Evolutionary conservation across 305 asterid genomes (phyloP).

Genomic region (Fraxinus platypoda): DNA sequence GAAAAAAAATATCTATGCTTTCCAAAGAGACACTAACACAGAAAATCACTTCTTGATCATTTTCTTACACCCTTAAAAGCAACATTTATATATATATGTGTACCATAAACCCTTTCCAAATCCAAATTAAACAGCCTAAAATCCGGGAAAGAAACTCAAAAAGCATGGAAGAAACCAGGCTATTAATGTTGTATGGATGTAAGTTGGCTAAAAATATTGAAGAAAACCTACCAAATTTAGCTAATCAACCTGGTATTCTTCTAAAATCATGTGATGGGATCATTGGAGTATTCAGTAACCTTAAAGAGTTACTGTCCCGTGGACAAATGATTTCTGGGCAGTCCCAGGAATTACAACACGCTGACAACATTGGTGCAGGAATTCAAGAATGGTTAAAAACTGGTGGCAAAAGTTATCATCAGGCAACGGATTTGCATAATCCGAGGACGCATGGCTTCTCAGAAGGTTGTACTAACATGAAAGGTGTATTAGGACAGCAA

Average conservation of each 20-base stretch:
- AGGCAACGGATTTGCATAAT: constrained; percentile 32
- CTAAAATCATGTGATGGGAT: constrained; percentile 51
- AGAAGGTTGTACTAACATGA: not conserved
- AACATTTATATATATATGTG: not conserved
- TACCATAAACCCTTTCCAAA: not conserved
- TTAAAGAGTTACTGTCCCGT: constrained; percentile 26
- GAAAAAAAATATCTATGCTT: not conserved
- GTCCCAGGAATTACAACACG: not conserved
- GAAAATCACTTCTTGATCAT: not conserved
- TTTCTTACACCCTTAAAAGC: not conserved
- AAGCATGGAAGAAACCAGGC: constrained; percentile 49
- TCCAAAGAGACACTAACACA: not conserved
- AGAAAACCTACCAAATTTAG: constrained; percentile 37
- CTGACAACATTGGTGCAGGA: constrained; percentile 12
- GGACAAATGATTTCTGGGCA: not conserved
- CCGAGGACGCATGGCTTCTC: not conserved
- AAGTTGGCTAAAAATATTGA: constrained; percentile 54
- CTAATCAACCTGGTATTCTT: constrained; percentile 39
- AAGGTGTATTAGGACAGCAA: not conserved
- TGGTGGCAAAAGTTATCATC: constrained; percentile 17
- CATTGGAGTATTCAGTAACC: constrained; percentile 37
- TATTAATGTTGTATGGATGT: constrained; percentile 45
- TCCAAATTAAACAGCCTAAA: not conserved
- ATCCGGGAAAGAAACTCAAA: not conserved
- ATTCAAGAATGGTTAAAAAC: constrained; percentile 45